Evolutionary conservation across 352 stramenopile genomes (phyloP).

Genomic region (Globisporangium recalcitrans): DNA sequence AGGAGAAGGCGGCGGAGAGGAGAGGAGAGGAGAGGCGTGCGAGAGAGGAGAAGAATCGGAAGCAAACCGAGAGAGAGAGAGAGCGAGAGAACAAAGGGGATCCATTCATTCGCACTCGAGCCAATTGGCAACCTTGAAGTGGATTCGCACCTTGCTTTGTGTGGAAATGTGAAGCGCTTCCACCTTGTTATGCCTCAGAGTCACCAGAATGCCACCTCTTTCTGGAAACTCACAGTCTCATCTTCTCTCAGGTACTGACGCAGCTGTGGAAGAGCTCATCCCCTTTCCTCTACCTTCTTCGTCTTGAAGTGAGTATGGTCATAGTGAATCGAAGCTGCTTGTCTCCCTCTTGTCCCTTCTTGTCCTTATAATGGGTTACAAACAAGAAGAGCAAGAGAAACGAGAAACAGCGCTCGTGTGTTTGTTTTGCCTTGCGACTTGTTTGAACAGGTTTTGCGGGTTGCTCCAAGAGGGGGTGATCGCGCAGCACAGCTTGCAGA

Average conservation of each 20-base stretch:
- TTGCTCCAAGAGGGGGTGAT: conserved; percentile 1
- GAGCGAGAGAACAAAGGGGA: neutral
- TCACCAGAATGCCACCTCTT: neutral
- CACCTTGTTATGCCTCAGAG: neutral
- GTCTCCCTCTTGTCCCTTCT: neutral
- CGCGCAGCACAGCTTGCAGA: no score
- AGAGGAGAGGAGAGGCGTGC: neutral
- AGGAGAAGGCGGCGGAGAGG: no score
- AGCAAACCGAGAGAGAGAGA: no score
- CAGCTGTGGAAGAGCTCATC: conserved; percentile 10
- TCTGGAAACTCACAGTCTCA: neutral
- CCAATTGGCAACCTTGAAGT: neutral
- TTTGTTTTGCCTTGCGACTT: neutral
- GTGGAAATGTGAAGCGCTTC: neutral
- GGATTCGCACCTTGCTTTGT: neutral
- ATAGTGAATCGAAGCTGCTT: conserved; percentile 10
- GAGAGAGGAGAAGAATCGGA: neutral
- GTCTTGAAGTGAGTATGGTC: conserved; percentile 6
- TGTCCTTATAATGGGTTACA: conserved; percentile 11
- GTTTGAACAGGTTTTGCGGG: neutral
- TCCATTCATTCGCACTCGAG: neutral
- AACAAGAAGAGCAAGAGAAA: conserved; percentile 4
- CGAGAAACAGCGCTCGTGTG: neutral
- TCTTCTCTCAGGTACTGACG: conserved; percentile 4
- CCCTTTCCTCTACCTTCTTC: neutral